Conservation (phyloP, 2,329 filamentous ascomycete species). For the Fusarium armeniacum region DNA sequence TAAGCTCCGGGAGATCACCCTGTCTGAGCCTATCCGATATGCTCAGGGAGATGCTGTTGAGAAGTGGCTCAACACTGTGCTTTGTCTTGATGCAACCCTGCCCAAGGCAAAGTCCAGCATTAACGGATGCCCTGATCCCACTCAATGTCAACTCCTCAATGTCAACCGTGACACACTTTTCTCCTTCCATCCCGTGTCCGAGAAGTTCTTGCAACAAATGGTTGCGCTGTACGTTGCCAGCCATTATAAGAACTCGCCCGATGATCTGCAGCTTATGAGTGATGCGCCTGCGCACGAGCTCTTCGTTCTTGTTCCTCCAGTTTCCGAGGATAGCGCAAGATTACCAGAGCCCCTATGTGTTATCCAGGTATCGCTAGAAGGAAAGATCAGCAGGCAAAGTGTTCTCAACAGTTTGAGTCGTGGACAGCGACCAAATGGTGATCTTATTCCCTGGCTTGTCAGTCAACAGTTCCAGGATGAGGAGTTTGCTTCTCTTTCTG, state of each 20-base stretch:
- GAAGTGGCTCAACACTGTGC: slow-evolving; percentile 93
- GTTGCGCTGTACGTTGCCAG: slow-evolving; percentile 97
- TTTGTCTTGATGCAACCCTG: slow-evolving; percentile 93
- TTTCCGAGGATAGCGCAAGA: slow-evolving; percentile 80
- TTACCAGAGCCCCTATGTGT: slow-evolving; percentile 95
- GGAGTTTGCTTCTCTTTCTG: slow-evolving; percentile 93
- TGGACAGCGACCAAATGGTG: slow-evolving; percentile 89
- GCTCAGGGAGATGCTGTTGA: slow-evolving; percentile 91
- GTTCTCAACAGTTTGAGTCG: slow-evolving; percentile 90
- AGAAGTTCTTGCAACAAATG: slow-evolving; percentile 98
- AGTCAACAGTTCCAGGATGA: slow-evolving; percentile 99
- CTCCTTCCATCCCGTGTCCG: slow-evolving; percentile 96
- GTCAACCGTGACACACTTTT: slow-evolving; percentile 98
- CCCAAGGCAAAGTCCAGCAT: slow-evolving; percentile 80
- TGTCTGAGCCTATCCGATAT: slow-evolving; percentile 95
- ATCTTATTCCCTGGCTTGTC: slow-evolving; percentile 97
- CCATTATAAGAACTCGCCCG: slow-evolving; percentile 98
- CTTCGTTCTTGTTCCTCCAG: slow-evolving; percentile 91
- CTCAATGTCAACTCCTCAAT: slow-evolving; percentile 89
- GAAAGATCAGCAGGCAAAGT: slow-evolving; percentile 92
- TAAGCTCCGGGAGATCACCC: slow-evolving; percentile 89
- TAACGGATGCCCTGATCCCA: slow-evolving; percentile 89
- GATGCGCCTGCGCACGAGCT: slow-evolving; percentile 97
- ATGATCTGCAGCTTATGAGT: slow-evolving; percentile 98
- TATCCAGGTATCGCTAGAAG: slow-evolving; percentile 93